Conservation (phyloP, 306 rosid genomes). For the Delonix regia region DNA sequence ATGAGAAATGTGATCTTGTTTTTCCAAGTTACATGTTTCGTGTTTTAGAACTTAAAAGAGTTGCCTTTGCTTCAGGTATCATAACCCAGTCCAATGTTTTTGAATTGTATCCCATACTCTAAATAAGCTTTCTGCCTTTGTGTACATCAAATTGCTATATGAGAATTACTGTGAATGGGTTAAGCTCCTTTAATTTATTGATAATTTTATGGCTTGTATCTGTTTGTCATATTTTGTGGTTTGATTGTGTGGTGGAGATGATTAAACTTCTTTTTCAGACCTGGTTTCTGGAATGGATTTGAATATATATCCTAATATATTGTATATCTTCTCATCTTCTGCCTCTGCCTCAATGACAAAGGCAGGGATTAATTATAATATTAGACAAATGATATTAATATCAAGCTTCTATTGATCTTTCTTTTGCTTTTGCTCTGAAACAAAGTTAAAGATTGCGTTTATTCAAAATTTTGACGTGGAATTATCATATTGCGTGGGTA, state of each 20-base stretch:
- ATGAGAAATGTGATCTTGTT: neutral
- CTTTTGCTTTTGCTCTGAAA: conserved; percentile 1
- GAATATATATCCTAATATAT: neutral
- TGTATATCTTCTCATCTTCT: neutral
- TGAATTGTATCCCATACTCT: neutral
- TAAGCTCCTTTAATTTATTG: conserved; percentile 10
- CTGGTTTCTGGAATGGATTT: conserved; percentile 1
- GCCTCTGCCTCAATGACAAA: neutral
- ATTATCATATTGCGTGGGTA: neutral
- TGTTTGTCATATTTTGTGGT: conserved; percentile 24
- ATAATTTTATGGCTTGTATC: conserved; percentile 19
- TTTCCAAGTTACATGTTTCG: neutral
- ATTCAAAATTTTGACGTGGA: conserved; percentile 20
- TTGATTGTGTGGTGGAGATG: conserved; percentile 20
- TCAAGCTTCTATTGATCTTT: conserved; percentile 22
- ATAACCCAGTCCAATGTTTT: conserved; percentile 17
- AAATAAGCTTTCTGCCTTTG: neutral
- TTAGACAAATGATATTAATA: neutral
- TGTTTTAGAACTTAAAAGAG: conserved; percentile 18
- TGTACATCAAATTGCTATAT: conserved; percentile 13
- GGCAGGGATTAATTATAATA: conserved; percentile 21
- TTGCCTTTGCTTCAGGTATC: conserved; percentile 24
- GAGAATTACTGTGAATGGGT: conserved; percentile 16
- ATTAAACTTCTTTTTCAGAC: neutral
- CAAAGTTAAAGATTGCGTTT: conserved; percentile 6